Evolutionary conservation across 139 green algal species (phyloP).

Genomic region (Volvox africanus): DNA sequence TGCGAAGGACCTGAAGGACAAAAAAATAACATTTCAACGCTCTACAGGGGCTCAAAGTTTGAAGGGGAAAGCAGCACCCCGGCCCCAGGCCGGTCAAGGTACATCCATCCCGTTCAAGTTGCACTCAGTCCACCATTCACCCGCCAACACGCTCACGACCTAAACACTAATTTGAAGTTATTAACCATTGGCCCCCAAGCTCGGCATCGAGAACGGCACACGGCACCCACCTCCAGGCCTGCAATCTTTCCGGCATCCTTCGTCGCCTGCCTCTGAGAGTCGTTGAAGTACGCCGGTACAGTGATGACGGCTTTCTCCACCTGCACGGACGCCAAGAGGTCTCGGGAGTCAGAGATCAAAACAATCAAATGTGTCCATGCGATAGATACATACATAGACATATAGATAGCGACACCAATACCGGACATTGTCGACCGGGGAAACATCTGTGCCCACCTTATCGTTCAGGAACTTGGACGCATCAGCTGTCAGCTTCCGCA

Average conservation of each 20-base stretch:
- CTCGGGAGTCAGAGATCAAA: neutral
- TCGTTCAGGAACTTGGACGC: slow-evolving; percentile 91
- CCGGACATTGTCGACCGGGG: too few species aligned
- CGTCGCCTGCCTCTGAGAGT: slow-evolving; percentile 93
- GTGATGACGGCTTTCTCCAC: slow-evolving; percentile 98
- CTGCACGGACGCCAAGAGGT: neutral
- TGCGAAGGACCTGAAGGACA: slow-evolving; percentile 87
- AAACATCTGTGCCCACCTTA: too few species aligned
- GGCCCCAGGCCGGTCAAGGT: neutral
- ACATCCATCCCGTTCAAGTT: too few species aligned
- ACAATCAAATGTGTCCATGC: too few species aligned
- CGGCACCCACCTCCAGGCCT: slow-evolving; percentile 81
- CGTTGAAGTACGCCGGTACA: slow-evolving; percentile 99
- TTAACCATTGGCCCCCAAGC: too few species aligned
- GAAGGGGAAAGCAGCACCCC: neutral
- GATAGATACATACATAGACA: too few species aligned
- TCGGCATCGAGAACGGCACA: neutral
- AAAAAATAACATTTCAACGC: too few species aligned
- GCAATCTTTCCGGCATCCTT: slow-evolving; percentile 93
- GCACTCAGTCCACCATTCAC: too few species aligned
- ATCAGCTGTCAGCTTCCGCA: slow-evolving; percentile 94
- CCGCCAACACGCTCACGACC: too few species aligned
- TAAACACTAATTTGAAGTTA: too few species aligned
- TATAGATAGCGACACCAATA: too few species aligned
- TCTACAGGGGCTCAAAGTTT: too few species aligned